A percentile compares a stretch with the other conserved stretches of the same genome.
phyloP scores from a whole-genome alignment of 371 early-diverging fungal species.

The Mucor racemosus region DNA sequence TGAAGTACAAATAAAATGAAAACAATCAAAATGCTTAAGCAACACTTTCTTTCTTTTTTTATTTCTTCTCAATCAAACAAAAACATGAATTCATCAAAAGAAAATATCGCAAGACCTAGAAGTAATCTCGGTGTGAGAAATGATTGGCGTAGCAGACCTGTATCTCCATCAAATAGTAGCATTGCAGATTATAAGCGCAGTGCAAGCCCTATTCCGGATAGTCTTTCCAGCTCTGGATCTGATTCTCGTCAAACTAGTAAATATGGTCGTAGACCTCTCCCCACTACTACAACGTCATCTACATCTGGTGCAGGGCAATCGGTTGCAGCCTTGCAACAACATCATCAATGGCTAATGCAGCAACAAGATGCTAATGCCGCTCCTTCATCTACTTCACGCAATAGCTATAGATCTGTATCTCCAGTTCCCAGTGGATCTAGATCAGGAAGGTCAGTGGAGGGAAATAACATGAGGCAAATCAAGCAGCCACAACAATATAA shows the following conservation, averaged over 20 bases:
- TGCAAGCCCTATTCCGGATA: slow-evolving; percentile 17
- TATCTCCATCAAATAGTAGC: slow-evolving; percentile 15
- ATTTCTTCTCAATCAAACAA: background rate
- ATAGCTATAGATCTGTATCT: slow-evolving; percentile 12
- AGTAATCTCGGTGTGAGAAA: slow-evolving; percentile 5
- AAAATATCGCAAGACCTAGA: background rate
- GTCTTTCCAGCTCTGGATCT: slow-evolving; percentile 4
- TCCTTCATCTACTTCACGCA: slow-evolving; percentile 8
- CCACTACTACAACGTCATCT: background rate
- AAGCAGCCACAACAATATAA: background rate
- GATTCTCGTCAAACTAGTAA: slow-evolving; percentile 4
- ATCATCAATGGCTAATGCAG: slow-evolving; percentile 44
- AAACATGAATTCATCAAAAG: background rate
- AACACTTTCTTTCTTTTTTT: background rate
- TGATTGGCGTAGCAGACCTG: slow-evolving; percentile 16
- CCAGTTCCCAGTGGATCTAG: slow-evolving; percentile 4
- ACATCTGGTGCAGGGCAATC: slow-evolving; percentile 31
- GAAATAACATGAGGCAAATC: background rate
- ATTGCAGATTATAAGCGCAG: slow-evolving; percentile 11
- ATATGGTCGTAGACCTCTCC: slow-evolving; percentile 15
- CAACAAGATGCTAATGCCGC: slow-evolving; percentile 25
- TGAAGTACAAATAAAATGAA: background rate
- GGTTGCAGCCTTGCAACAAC: slow-evolving; percentile 48
- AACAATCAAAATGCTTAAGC: background rate
- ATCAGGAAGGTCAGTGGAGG: background rate